Evolutionary conservation across 306 rosid species (phyloP).

Genomic region (Styphnolobium japonicum): DNA sequence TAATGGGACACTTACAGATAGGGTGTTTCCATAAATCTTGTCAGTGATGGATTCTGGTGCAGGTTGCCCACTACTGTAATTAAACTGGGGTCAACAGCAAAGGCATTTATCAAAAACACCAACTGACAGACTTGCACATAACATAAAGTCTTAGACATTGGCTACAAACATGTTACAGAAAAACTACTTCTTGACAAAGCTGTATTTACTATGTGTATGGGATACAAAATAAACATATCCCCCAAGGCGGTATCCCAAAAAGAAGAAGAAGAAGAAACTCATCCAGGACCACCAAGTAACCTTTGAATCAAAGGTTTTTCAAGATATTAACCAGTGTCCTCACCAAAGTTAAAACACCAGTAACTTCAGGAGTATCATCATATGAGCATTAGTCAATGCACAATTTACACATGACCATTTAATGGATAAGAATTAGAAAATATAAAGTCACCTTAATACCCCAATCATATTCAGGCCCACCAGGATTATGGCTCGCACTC

Average conservation of each 20-base stretch:
- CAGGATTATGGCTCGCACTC: slow-evolving; percentile 99
- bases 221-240: neutral
- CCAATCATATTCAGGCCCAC: slow-evolving; percentile 99
- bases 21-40: slow-evolving; percentile 95
- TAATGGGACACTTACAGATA: slow-evolving; percentile 64
- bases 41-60: slow-evolving; percentile 98
- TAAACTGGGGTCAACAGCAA: slow-evolving; percentile 59
- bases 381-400: neutral
- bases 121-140: slow-evolving; percentile 7
- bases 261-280: neutral
- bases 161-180: neutral
- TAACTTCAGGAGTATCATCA: neutral
- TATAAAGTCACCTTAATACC: slow-evolving; percentile 81
- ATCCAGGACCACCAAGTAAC: neutral
- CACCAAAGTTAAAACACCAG: neutral
- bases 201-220: neutral
- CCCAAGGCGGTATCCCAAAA: neutral
- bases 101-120: slow-evolving; percentile 36
- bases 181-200: neutral
- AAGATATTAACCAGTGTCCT: neutral
- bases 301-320: slow-evolving; percentile 21
- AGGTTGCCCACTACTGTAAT: slow-evolving; percentile 97
- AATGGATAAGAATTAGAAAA: slow-evolving; percentile 14
- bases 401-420: slow-evolving; percentile 14
- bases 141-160: slow-evolving; percentile 1